Evolutionary conservation across 2,329 filamentous ascomycete species (phyloP).

Genomic region (Xylariaceae sp.): DNA sequence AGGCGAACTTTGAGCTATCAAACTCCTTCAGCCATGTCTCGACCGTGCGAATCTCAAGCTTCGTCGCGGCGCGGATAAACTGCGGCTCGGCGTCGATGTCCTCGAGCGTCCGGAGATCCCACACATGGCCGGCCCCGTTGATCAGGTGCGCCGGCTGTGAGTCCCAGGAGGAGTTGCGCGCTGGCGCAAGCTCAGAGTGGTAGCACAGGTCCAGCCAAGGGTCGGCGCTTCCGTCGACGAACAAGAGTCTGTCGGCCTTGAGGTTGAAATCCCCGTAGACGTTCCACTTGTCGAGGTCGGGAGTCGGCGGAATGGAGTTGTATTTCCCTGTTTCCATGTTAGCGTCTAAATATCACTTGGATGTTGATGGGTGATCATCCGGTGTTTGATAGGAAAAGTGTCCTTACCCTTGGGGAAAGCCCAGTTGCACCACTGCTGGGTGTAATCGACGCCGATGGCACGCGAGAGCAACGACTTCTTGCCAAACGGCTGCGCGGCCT

Average conservation of each 20-base stretch:
- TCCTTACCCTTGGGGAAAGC: slow-evolving; percentile 53
- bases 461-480: slow-evolving; percentile 54
- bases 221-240: slow-evolving; percentile 59
- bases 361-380: too few species aligned
- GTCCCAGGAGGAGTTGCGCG: slow-evolving; percentile 47
- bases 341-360: too few species aligned
- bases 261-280: slow-evolving; percentile 56
- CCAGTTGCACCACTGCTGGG: slow-evolving; percentile 61
- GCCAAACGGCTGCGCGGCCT: slow-evolving; percentile 50
- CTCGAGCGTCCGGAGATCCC: slow-evolving; percentile 50
- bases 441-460: slow-evolving; percentile 55
- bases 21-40: slow-evolving; percentile 51
- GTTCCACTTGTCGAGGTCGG: slow-evolving; percentile 51
- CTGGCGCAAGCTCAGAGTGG: slow-evolving; percentile 51
- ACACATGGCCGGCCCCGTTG: slow-evolving; percentile 55
- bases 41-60: slow-evolving; percentile 46
- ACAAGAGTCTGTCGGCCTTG: slow-evolving; percentile 53
- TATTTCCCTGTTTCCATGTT: slow-evolving; percentile 35
- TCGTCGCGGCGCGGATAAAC: slow-evolving; percentile 21
- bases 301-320: slow-evolving; percentile 52
- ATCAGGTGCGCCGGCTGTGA: slow-evolving; percentile 57
- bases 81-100: slow-evolving; percentile 24
- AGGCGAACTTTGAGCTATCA: slow-evolving; percentile 3
- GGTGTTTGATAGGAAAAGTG: background rate
- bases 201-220: slow-evolving; percentile 60